phyloP scores from a whole-genome alignment of 2,329 filamentous ascomycete genomes.

The Neonectria neomacrospora region DNA sequence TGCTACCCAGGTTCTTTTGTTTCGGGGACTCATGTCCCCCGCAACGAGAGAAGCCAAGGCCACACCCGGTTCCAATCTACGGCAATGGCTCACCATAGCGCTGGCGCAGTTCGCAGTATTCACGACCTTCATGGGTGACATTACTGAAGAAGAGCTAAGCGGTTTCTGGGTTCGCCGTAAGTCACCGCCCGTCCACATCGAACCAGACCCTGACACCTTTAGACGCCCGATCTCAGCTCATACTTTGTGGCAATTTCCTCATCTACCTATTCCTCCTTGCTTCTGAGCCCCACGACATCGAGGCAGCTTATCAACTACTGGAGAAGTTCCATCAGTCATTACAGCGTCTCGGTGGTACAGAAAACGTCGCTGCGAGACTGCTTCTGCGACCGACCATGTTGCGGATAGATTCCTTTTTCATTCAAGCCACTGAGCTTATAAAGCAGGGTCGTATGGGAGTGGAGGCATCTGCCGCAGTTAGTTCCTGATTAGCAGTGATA shows the following conservation, averaged over 20 bases:
- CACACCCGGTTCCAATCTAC: constrained; percentile 50
- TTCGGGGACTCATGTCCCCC: constrained; percentile 58
- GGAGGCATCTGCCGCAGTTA: not conserved
- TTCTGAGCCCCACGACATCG: constrained; percentile 49
- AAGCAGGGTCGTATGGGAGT: constrained; percentile 36
- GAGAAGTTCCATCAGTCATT: constrained; percentile 52
- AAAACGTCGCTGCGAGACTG: constrained; percentile 46
- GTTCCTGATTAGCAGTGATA: not conserved
- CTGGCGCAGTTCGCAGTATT: constrained; percentile 52
- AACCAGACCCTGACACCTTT: constrained; percentile 10
- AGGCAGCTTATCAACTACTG: constrained; percentile 50
- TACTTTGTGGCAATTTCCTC: constrained; percentile 60
- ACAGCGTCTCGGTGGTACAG: constrained; percentile 48
- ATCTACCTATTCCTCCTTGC: constrained; percentile 60
- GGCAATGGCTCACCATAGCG: constrained; percentile 50
- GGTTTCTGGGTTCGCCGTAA: constrained; percentile 59
- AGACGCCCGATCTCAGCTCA: constrained; percentile 56
- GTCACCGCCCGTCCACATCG: constrained; percentile 35
- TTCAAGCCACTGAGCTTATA: constrained; percentile 48
- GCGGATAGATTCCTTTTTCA: constrained; percentile 54
- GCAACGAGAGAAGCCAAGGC: constrained; percentile 55
- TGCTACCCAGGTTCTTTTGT: constrained; percentile 54
- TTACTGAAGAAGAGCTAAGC: constrained; percentile 50
- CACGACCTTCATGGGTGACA: constrained; percentile 50
- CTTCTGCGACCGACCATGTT: constrained; percentile 51